A percentile compares a stretch with the other conserved stretches of the same genome.
Conservation (phyloP, 1,284 basidiomycete genomes). For the Papiliotrema flavescens region DNA sequence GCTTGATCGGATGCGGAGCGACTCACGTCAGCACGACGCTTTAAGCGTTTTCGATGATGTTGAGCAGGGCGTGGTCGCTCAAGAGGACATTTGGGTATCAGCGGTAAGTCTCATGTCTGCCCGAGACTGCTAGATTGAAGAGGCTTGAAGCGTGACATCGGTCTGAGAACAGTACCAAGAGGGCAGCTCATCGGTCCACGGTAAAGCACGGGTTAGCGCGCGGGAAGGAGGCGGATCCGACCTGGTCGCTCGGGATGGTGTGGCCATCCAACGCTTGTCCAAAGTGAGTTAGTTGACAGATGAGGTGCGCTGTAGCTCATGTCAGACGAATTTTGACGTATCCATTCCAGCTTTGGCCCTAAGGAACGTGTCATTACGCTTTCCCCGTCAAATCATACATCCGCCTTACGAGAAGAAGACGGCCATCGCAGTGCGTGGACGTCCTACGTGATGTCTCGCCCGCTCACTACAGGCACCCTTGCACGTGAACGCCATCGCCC, state of each 20-base stretch:
- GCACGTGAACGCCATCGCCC: slow-evolving; percentile 41
- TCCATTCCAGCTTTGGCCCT: slow-evolving; percentile 29
- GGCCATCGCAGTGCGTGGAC: slow-evolving; percentile 23
- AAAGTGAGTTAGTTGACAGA: slow-evolving; percentile 23
- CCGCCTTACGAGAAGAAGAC: slow-evolving; percentile 34
- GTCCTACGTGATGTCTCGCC: neutral
- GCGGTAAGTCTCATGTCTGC: slow-evolving; percentile 26
- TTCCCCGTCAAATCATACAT: slow-evolving; percentile 39
- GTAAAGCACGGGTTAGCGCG: slow-evolving; percentile 31
- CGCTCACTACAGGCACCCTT: slow-evolving; percentile 28
- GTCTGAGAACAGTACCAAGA: slow-evolving; percentile 31
- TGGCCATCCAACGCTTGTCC: slow-evolving; percentile 29
- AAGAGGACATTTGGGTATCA: slow-evolving; percentile 48
- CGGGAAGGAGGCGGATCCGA: slow-evolving; percentile 29
- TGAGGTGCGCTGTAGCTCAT: neutral
- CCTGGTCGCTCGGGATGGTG: slow-evolving; percentile 26
- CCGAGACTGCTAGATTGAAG: neutral
- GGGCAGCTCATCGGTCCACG: slow-evolving; percentile 39
- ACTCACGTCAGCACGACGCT: slow-evolving; percentile 40
- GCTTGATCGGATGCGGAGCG: neutral
- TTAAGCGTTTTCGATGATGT: slow-evolving; percentile 47
- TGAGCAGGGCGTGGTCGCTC: slow-evolving; percentile 36
- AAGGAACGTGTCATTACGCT: slow-evolving; percentile 23
- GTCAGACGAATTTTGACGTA: slow-evolving; percentile 34
- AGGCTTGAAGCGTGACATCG: neutral